Evolutionary conservation across 257 asterid genomes (phyloP).

Genomic region (Solanum medicagineum): DNA sequence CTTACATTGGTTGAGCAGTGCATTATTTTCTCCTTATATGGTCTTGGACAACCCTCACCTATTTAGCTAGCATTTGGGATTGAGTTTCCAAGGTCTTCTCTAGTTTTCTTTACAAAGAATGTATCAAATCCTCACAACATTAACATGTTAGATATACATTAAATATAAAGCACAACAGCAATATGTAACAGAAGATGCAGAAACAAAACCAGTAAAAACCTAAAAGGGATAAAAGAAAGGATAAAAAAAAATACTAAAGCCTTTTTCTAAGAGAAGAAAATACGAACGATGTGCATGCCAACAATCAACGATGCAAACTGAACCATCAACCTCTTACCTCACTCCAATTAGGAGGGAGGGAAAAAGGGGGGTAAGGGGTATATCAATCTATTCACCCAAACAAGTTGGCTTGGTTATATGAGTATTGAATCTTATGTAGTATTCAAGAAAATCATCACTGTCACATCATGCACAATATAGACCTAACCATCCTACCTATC

Average conservation of each 20-base stretch:
- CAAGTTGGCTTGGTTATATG: not conserved
- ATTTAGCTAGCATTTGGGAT: not conserved
- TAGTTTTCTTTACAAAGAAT: not conserved
- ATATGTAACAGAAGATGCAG: not conserved
- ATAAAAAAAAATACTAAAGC: not conserved
- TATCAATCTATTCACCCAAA: not conserved
- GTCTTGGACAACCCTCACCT: not conserved
- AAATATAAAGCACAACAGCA: not conserved
- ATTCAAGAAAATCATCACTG: not conserved
- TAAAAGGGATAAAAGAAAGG: not conserved
- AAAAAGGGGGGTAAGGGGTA: not conserved
- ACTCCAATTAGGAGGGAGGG: not conserved
- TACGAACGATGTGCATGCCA: not conserved
- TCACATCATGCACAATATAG: not conserved
- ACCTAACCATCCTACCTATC: not conserved
- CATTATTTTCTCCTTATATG: not conserved
- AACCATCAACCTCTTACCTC: not conserved
- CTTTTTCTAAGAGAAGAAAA: not conserved
- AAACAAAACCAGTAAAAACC: not conserved
- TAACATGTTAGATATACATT: not conserved
- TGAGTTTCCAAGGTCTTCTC: not conserved
- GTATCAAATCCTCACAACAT: not conserved
- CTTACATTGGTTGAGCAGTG: not conserved
- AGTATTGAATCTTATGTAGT: not conserved
- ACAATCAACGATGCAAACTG: not conserved